A percentile compares a stretch with the other conserved stretches of the same genome.
These are phyloP conservation scores for Agaricales sp. DNA, from an alignment of 1,284 basidiomycete genomes.

Conservation along the genomic window DNA sequence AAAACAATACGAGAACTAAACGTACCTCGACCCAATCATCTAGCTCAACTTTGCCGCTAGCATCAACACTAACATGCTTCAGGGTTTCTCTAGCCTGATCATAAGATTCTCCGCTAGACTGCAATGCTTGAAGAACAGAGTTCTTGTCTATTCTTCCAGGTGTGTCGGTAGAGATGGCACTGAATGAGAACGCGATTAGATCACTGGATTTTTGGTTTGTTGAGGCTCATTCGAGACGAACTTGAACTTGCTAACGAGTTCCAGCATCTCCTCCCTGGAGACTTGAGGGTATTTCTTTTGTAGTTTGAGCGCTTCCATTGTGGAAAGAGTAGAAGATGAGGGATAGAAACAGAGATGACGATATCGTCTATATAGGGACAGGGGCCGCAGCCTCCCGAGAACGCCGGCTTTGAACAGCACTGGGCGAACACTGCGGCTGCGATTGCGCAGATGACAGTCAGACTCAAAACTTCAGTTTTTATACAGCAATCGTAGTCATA, in stretches of 20 bases:
- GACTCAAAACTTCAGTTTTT: too few species aligned
- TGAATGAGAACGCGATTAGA: constrained; percentile 21
- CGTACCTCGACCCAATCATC: constrained; percentile 96
- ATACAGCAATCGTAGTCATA: too few species aligned
- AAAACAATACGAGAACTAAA: constrained; percentile 10
- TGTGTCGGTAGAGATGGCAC: constrained; percentile 75
- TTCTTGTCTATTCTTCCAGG: constrained; percentile 83
- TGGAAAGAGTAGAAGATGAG: neutral
- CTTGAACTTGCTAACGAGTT: constrained; percentile 91
- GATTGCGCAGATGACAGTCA: too few species aligned
- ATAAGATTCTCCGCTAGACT: constrained; percentile 79
- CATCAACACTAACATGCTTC: constrained; percentile 91
- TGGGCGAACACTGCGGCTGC: too few species aligned
- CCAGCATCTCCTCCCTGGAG: constrained; percentile 85
- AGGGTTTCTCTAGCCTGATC: constrained; percentile 86
- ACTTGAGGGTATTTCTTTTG: constrained; percentile 94
- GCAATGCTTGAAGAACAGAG: constrained; percentile 66
- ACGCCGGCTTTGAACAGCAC: too few species aligned
- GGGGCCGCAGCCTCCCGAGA: too few species aligned
- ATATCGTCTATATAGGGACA: neutral
- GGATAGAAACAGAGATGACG: neutral
- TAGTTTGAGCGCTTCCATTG: constrained; percentile 81
- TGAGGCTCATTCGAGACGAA: constrained; percentile 31
- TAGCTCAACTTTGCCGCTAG: constrained; percentile 91
- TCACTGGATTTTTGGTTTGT: constrained; percentile 1